Evolutionary conservation across 176 grass and related monocot species (phyloP), one percentile per base, ranked within the genome.

Genomic region (Triticum dicoccoides): DNA sequence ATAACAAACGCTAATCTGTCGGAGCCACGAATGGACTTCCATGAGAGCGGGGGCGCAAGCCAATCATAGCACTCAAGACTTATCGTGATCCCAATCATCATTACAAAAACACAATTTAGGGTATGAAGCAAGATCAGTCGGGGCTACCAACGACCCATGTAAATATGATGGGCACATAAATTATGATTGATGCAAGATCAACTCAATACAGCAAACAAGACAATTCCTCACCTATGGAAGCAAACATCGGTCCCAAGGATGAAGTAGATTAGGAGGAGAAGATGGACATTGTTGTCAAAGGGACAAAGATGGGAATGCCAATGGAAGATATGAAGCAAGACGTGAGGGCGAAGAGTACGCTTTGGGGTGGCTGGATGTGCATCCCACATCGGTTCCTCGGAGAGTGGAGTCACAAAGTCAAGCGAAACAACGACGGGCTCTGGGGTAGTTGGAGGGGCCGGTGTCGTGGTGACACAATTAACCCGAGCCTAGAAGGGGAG

Each of bases 341-440:
- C 56, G 3, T 21, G 56, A 59, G 17, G 54, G 18, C 7, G 20
- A 59, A 21, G 54, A 58, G 54, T 58, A 3, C 8, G 56, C 51
- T 18, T 52, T 54, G 18, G 56, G 18, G 7, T 0, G 20, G 18
- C 7, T 59, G 18, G 56, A 59, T 59, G 56, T 59, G 56, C 7
- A 8, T 2, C 0, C 18, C 2, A 1, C 20, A 6, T 21, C 0
- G 2, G 56, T 9, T 21, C 3, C 18, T 0, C 20, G 2, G 7
- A n/a, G 18, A 58, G 18, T 58, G 54, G 20, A 59, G 7, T 21
- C 18, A 59, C 2, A 7, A 21, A 59, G 56, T 7, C 18, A 21
- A 21, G 18, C 18, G 56, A 0, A 59, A 54, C 51, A 54, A 54
- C 15, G 7, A 0, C 2, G 56, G 7, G 7, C 20, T 21, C 18